These are phyloP conservation scores for Flaveria linearis DNA, from an alignment of 129 eudicot genomes.

Conservation along the genomic window DNA sequence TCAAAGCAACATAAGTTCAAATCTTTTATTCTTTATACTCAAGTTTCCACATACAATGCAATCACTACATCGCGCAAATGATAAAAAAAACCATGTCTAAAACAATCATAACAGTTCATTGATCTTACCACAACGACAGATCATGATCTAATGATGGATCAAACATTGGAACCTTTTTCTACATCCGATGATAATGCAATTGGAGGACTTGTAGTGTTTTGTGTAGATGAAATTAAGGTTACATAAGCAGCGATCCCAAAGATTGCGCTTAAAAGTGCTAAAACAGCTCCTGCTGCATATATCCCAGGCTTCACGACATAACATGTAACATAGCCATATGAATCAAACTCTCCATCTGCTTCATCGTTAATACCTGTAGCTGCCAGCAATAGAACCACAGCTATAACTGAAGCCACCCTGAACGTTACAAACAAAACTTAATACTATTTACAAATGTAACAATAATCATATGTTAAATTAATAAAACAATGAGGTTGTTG, in stretches of 20 bases:
- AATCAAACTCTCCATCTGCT: constrained; percentile 17
- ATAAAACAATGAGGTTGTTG: constrained; percentile 1
- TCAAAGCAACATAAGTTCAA: background rate
- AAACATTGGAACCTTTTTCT: constrained; percentile 19
- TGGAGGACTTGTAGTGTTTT: constrained; percentile 4
- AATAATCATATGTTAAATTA: background rate
- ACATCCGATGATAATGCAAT: constrained; percentile 13
- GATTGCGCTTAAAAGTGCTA: constrained; percentile 36
- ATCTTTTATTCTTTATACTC: background rate
- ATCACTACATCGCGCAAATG: background rate
- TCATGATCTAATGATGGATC: background rate
- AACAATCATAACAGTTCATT: background rate
- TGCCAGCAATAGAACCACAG: constrained; percentile 25
- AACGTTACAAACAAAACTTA: background rate
- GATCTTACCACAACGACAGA: background rate
- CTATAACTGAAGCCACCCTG: constrained; percentile 34
- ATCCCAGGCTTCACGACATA: constrained; percentile 37
- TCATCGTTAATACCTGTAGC: constrained; percentile 21
- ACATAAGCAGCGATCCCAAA: constrained; percentile 33
- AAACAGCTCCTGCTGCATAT: constrained; percentile 38
- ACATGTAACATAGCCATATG: constrained; percentile 26
- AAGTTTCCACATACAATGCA: background rate
- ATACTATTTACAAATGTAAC: background rate
- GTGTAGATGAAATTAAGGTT: constrained; percentile 13
- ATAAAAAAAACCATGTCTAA: background rate